These are phyloP conservation scores for Neospora caninum DNA, from an alignment of 169 alveolate genomes.

Conservation along the genomic window DNA sequence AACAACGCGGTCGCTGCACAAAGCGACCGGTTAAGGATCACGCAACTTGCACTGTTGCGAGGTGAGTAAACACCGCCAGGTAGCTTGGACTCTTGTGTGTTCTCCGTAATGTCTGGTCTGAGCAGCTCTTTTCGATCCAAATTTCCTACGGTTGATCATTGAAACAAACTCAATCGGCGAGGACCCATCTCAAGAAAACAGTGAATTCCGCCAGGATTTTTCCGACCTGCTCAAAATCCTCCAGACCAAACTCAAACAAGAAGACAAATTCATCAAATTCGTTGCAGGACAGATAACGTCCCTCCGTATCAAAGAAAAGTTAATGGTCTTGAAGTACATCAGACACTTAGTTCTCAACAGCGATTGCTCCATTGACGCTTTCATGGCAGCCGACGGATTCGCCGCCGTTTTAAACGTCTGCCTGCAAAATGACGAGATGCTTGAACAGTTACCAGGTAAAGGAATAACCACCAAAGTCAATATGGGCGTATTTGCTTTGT, in stretches of 20 bases:
- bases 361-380: background rate
- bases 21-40: no score
- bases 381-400: background rate
- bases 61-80: no score
- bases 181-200: background rate
- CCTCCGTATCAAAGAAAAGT: background rate
- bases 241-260: conserved; percentile 1
- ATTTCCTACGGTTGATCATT: background rate
- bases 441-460: conserved; percentile 32
- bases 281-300: background rate
- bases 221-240: background rate
- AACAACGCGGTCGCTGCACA: no score
- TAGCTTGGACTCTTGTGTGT: background rate
- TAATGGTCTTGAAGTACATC: conserved; percentile 6
- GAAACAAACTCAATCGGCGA: background rate
- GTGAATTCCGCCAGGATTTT: conserved; percentile 25
- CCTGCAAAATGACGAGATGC: conserved; percentile 34
- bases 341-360: background rate
- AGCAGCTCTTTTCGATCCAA: conserved; percentile 19
- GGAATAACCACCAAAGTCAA: background rate
- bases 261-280: background rate
- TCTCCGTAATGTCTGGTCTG: background rate
- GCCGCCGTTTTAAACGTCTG: background rate
- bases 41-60: no score
- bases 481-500: no score